Evolutionary conservation across 2,329 filamentous ascomycete species (phyloP), one percentile per base, ranked within the genome.

Genomic region (Fusarium gaditjirri): DNA sequence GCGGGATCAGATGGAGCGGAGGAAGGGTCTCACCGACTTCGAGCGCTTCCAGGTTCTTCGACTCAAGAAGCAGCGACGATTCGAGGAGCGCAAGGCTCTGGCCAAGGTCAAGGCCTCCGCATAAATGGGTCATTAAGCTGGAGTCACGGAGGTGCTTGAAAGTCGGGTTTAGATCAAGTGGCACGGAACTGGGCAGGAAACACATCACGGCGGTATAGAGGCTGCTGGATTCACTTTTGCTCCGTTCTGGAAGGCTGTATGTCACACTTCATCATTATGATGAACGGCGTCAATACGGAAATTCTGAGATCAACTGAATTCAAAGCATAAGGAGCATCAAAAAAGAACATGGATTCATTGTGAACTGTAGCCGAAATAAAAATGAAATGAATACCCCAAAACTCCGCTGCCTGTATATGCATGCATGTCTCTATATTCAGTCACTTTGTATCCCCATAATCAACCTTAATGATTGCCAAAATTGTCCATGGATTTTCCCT

Each of bases 11-110:
- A 89, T 90, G 80, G 89, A 93, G 86, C 93, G 94, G 88, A 93
- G 96, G 89, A 93, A 92, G 88, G 90, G 91, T 81, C 89, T 99
- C 78, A 97, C 92, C 86, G 96, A 99, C 90, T 99, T 99, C 84
- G 96, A 99, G 90, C 93, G 96, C 86, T 99, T 98, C 94, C 98
- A 99, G 93, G 96, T 98, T 81, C 90, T 98, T 91, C 92, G 95
- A 86, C 90, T 98, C 87, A 97, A 95, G 93, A 99, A 99, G 92
- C 95, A 98, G 92, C 94, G 95, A 85, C 93, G 95, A 84, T 98
- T 97, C 88, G 95, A 98, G 90, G 92, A 97, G 87, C 93, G 93
- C 88, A 98, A 98, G 93, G 92, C 94, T 81, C 89, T 97, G 83
- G 94, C 94, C 84, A 97, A 97, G 91, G 88, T 97, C 87, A 93